These are phyloP conservation scores for Colletotrichum limetticola DNA, from an alignment of 2,329 filamentous ascomycete genomes.

Conservation along the genomic window DNA sequence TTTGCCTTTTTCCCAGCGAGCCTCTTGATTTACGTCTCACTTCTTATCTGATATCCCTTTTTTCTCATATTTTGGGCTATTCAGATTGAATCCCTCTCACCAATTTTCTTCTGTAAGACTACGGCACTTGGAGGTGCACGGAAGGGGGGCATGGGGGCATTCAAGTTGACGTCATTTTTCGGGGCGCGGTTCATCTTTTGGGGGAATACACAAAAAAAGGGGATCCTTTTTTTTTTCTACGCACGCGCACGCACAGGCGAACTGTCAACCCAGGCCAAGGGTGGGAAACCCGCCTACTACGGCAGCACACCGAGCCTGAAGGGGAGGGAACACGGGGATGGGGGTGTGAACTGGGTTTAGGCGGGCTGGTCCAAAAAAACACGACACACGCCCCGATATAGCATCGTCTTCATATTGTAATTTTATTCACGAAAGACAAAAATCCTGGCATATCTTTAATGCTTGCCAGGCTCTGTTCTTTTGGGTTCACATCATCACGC, in stretches of 20 bases:
- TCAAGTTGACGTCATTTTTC: not conserved
- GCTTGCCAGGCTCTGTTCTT: not conserved
- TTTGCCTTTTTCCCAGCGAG: not conserved
- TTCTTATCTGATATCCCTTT: not conserved
- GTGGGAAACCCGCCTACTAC: not conserved
- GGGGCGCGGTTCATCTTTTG: not conserved
- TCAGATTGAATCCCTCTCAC: not conserved
- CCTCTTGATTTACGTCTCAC: not conserved
- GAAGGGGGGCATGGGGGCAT: not conserved
- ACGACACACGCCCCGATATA: not conserved
- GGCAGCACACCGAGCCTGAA: not conserved
- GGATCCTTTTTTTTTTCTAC: not conserved
- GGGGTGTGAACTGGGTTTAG: constrained; percentile 4
- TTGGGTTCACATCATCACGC: not conserved
- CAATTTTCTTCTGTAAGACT: not conserved
- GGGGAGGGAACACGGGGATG: not conserved
- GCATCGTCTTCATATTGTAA: constrained; percentile 32
- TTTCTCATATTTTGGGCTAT: not conserved
- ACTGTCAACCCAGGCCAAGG: constrained; percentile 15
- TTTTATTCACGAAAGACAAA: constrained; percentile 14
- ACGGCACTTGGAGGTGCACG: not conserved
- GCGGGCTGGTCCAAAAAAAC: not conserved
- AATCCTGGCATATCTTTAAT: not conserved
- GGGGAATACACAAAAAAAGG: constrained; percentile 11
- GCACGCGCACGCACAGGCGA: constrained; percentile 19